These are phyloP conservation scores for Trametes meyenii DNA, from an alignment of 768 basidiomycete species.

Conservation along the genomic window DNA sequence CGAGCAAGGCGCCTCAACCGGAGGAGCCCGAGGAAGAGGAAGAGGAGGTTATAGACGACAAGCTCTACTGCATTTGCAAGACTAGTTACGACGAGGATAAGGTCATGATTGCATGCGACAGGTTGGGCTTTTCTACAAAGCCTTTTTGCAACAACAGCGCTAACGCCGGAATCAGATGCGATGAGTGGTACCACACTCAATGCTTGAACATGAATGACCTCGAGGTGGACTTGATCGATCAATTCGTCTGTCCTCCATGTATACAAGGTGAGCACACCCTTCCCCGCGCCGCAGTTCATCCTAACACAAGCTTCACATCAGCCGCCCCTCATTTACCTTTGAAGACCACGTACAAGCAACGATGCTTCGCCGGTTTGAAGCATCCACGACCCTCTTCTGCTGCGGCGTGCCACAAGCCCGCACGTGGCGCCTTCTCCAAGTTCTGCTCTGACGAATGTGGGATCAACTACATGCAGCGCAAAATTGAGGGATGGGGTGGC, in stretches of 20 bases:
- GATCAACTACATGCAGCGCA: constrained; percentile 66
- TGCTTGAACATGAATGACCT: constrained; percentile 83
- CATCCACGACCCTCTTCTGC: constrained; percentile 63
- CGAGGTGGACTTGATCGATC: constrained; percentile 86
- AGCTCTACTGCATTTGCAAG: constrained; percentile 88
- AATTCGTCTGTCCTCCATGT: constrained; percentile 88
- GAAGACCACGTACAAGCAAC: constrained; percentile 77
- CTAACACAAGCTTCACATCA: constrained; percentile 8
- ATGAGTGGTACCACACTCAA: constrained; percentile 92
- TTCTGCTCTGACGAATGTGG: constrained; percentile 93
- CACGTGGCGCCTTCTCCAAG: constrained; percentile 82
- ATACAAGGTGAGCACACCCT: constrained; percentile 56
- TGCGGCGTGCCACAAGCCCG: constrained; percentile 77
- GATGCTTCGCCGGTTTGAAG: constrained; percentile 71
- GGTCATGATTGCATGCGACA: constrained; percentile 93
- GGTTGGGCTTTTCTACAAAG: constrained; percentile 50
- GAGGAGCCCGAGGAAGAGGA: constrained; percentile 41
- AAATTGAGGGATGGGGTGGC: constrained; percentile 68
- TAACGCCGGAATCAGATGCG: constrained; percentile 59
- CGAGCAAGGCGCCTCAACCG: constrained; percentile 49
- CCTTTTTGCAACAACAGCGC: background rate
- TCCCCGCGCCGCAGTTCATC: constrained; percentile 3
- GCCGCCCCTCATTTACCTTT: constrained; percentile 62
- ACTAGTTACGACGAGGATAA: constrained; percentile 85
- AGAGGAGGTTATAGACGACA: constrained; percentile 56